Evolutionary conservation across 495 filamentous ascomycete species (phyloP).

Genomic region (Sphaerosporella brunnea): DNA sequence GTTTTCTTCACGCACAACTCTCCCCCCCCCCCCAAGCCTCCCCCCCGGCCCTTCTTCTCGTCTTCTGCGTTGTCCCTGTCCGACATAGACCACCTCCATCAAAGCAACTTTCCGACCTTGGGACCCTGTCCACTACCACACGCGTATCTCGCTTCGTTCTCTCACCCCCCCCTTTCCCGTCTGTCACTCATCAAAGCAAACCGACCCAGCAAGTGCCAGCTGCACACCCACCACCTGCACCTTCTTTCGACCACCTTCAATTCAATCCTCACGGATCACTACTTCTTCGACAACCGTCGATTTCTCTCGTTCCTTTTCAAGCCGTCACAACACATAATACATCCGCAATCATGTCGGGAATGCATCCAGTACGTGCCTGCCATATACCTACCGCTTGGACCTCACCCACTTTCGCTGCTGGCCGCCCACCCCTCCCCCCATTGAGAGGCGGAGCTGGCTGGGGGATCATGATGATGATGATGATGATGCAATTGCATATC

Average conservation of each 20-base stretch:
- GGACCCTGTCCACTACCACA: conserved; percentile 1
- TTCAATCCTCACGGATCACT: not conserved
- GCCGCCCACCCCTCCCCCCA: too few species aligned
- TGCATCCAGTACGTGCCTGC: conserved; percentile 8
- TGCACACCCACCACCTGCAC: conserved; percentile 2
- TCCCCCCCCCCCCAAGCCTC: not conserved
- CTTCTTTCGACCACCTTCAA: not conserved
- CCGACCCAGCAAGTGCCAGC: too few species aligned
- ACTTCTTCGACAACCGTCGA: too few species aligned
- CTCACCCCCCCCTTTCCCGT: conserved; percentile 2
- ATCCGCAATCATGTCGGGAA: conserved; percentile 8
- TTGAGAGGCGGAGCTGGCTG: too few species aligned
- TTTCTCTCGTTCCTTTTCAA: too few species aligned
- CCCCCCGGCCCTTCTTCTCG: not conserved
- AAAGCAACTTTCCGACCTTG: conserved; percentile 1
- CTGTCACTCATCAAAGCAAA: conserved; percentile 2
- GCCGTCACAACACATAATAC: too few species aligned
- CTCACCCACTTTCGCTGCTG: conserved; percentile 7
- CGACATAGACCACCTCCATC: not conserved
- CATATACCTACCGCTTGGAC: conserved; percentile 11
- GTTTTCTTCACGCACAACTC: not conserved
- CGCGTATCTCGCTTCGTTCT: conserved; percentile 5
- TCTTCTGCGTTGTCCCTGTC: not conserved
- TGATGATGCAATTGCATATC: too few species aligned
- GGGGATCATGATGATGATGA: too few species aligned